phyloP scores from a whole-genome alignment of 192 early-diverging fungal species.

The Coemansia sp. region DNA sequence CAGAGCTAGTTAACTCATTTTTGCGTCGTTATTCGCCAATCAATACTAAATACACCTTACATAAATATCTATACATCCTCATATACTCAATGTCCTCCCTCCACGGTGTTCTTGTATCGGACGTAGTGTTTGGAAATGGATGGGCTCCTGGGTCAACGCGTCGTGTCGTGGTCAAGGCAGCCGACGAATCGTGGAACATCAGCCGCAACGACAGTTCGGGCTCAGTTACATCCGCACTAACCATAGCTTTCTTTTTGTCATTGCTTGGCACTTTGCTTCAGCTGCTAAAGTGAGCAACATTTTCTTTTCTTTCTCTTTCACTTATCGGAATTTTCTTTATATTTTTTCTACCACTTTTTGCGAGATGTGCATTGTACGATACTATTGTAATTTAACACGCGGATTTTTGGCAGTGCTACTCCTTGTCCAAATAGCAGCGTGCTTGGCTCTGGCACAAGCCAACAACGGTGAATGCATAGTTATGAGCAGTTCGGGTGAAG shows the following conservation, averaged over 20 bases:
- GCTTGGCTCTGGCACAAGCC: background rate
- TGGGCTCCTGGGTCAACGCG: constrained; percentile 45
- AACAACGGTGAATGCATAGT: constrained; percentile 9
- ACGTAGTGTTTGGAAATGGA: constrained; percentile 47
- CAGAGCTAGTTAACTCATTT: background rate
- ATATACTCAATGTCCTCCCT: constrained; percentile 21
- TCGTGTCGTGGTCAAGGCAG: constrained; percentile 30
- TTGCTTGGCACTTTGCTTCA: constrained; percentile 40
- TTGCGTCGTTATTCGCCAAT: too few species aligned
- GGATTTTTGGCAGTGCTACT: constrained; percentile 9
- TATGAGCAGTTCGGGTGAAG: constrained; percentile 1
- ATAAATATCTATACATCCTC: background rate
- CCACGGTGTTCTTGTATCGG: constrained; percentile 16
- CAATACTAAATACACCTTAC: background rate
- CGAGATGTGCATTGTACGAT: background rate
- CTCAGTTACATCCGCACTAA: constrained; percentile 24
- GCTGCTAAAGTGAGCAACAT: constrained; percentile 13
- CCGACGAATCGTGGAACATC: constrained; percentile 39
- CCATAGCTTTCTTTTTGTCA: constrained; percentile 26
- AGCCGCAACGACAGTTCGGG: constrained; percentile 30
- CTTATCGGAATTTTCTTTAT: background rate
- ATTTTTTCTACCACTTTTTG: constrained; percentile 11
- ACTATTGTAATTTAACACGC: background rate
- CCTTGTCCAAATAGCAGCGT: background rate
- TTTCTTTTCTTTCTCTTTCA: constrained; percentile 18